Conservation (phyloP, 2,329 filamentous ascomycete species). For the Ramichloridium luteum region DNA sequence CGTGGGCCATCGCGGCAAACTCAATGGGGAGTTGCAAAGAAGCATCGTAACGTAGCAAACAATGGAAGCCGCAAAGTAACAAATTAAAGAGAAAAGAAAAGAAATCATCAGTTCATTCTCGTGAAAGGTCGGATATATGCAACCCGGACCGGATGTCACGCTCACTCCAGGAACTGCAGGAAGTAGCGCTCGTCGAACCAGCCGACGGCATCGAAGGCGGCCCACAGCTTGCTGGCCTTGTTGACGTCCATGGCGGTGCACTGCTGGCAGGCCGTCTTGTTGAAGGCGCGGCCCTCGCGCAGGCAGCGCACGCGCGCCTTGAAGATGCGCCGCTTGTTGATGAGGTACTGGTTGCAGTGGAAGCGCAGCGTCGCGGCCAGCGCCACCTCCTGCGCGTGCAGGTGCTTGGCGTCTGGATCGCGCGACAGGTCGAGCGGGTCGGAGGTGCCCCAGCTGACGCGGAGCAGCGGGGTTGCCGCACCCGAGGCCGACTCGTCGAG, state of each 20-base stretch:
- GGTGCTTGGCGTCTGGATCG: slow-evolving; percentile 56
- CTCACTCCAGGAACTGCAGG: slow-evolving; percentile 12
- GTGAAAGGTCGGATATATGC: too few species aligned
- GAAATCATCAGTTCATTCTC: too few species aligned
- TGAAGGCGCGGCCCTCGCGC: slow-evolving; percentile 65
- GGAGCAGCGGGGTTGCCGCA: neutral
- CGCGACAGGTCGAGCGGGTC: slow-evolving; percentile 61
- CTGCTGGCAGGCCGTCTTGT: slow-evolving; percentile 90
- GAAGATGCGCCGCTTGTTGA: slow-evolving; percentile 88
- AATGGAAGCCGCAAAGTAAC: too few species aligned
- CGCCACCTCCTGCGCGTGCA: slow-evolving; percentile 66
- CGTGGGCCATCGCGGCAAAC: too few species aligned
- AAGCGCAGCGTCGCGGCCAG: slow-evolving; percentile 71
- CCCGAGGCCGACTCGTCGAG: too few species aligned
- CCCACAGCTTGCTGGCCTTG: slow-evolving; percentile 88
- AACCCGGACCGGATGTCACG: too few species aligned
- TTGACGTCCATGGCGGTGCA: slow-evolving; percentile 98
- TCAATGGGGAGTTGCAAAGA: too few species aligned
- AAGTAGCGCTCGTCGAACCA: slow-evolving; percentile 22
- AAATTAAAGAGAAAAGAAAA: too few species aligned
- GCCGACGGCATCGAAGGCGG: slow-evolving; percentile 58
- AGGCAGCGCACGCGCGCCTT: slow-evolving; percentile 57
- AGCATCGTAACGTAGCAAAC: too few species aligned
- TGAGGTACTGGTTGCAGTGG: slow-evolving; percentile 77
- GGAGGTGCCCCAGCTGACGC: slow-evolving; percentile 42